Conservation (phyloP, 805 yeast species). For the Metschnikowia proteae region DNA sequence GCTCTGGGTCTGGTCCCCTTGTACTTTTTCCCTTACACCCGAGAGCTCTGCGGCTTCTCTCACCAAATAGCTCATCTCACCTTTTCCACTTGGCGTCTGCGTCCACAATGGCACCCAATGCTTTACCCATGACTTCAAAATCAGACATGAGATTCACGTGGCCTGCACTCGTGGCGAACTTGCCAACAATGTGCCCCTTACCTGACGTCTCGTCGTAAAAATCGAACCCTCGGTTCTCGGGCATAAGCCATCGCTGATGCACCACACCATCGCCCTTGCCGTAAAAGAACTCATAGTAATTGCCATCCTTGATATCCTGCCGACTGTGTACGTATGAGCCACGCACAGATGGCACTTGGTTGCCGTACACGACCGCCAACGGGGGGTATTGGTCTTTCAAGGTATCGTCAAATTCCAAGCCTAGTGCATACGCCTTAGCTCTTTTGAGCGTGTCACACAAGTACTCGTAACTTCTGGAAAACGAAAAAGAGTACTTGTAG, state of each 20-base stretch:
- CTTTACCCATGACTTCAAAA: constrained; percentile 65
- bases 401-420: constrained; percentile 50
- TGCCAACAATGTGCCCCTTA: constrained; percentile 57
- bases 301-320: constrained; percentile 65
- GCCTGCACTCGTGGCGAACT: constrained; percentile 60
- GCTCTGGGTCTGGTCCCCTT: too few species aligned
- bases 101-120: constrained; percentile 57
- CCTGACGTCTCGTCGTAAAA: constrained; percentile 28
- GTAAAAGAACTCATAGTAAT: constrained; percentile 71
- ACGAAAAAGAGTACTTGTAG: constrained; percentile 27
- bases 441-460: constrained; percentile 56
- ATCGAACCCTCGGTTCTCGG: constrained; percentile 63
- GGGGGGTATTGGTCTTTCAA: constrained; percentile 67
- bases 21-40: too few species aligned
- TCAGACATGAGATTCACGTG: constrained; percentile 82
- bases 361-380: constrained; percentile 75
- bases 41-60: neutral
- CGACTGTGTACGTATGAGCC: constrained; percentile 64
- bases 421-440: constrained; percentile 55
- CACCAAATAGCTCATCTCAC: neutral
- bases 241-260: constrained; percentile 77
- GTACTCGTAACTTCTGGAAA: constrained; percentile 62
- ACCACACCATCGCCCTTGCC: constrained; percentile 96
- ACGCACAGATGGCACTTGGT: constrained; percentile 78
- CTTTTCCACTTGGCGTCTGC: constrained; percentile 47